Evolutionary conservation across 805 yeast genomes (phyloP).

Genomic region (Monosporozyma servazzii): DNA sequence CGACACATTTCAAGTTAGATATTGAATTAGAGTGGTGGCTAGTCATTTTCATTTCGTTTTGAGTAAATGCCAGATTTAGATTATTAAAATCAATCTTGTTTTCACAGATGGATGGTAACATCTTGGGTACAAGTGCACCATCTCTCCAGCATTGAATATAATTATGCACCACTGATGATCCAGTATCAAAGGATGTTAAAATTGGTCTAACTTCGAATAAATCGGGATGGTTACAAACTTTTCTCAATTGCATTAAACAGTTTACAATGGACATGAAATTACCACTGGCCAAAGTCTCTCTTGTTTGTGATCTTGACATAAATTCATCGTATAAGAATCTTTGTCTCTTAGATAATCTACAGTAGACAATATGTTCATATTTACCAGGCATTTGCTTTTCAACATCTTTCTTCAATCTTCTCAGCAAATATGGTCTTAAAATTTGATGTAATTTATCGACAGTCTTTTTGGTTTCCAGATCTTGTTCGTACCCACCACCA

Average conservation of each 20-base stretch:
- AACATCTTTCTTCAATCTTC: slow-evolving; percentile 91
- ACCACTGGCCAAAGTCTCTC: slow-evolving; percentile 87
- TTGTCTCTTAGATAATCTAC: slow-evolving; percentile 88
- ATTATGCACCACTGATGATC: slow-evolving; percentile 47
- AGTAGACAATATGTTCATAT: slow-evolving; percentile 88
- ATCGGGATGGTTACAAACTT: slow-evolving; percentile 95
- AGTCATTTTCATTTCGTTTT: slow-evolving; percentile 35
- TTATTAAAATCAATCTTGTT: slow-evolving; percentile 40
- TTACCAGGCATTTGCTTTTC: slow-evolving; percentile 99
- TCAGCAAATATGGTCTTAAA: slow-evolving; percentile 78
- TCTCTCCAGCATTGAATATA: slow-evolving; percentile 37
- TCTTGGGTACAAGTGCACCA: slow-evolving; percentile 26
- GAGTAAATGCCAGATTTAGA: slow-evolving; percentile 51
- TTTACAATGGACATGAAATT: slow-evolving; percentile 91
- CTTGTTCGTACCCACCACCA: slow-evolving; percentile 43
- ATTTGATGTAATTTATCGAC: slow-evolving; percentile 88
- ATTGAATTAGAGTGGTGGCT: slow-evolving; percentile 40
- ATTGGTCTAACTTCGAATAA: slow-evolving; percentile 93
- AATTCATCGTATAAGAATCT: slow-evolving; percentile 89
- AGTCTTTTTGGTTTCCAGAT: slow-evolving; percentile 72
- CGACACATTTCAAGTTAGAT: slow-evolving; percentile 38
- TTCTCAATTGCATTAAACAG: slow-evolving; percentile 94
- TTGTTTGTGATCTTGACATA: slow-evolving; percentile 93
- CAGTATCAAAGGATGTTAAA: slow-evolving; percentile 77
- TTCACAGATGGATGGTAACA: neutral